Evolutionary conservation across 164 flowering plant genomes (phyloP).

Genomic region (Tetrastigma voinierianum): DNA sequence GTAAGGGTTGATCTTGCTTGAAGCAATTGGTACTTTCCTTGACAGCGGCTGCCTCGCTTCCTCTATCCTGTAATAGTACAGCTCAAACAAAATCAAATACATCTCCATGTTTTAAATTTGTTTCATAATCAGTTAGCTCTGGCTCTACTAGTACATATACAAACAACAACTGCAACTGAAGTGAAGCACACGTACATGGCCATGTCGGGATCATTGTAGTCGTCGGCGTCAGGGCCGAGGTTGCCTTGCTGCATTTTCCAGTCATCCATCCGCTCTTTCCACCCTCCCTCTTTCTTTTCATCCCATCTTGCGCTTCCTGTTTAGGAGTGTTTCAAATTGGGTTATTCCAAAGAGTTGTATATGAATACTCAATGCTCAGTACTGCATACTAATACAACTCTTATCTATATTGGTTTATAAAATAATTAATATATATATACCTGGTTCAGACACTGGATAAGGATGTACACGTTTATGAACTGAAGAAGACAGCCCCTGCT

Average conservation of each 20-base stretch:
- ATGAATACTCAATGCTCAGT: no score
- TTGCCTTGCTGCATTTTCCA: constrained; percentile 91
- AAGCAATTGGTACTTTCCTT: constrained; percentile 90
- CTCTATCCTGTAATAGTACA: constrained; percentile 61
- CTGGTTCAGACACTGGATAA: constrained; percentile 70
- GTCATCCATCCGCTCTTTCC: constrained; percentile 92
- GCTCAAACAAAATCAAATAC: no score
- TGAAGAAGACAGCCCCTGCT: constrained; percentile 50
- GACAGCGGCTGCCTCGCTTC: constrained; percentile 95
- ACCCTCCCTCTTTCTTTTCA: constrained; percentile 75
- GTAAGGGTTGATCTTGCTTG: constrained; percentile 89
- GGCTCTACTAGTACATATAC: no score
- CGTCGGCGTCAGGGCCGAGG: constrained; percentile 62
- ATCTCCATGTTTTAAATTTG: no score
- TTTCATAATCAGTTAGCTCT: background rate
- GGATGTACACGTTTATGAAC: constrained; percentile 90
- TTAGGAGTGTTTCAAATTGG: background rate
- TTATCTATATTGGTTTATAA: no score
- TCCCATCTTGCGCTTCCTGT: constrained; percentile 88
- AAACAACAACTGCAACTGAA: background rate
- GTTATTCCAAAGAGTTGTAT: background rate
- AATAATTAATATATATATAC: no score
- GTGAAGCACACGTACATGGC: constrained; percentile 45
- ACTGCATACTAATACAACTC: no score
- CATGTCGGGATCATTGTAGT: constrained; percentile 63